Percentiles rank a stretch among this genome's conserved stretches.
These are phyloP conservation scores for Candida hungchunana DNA, from an alignment of 805 yeast species.

Conservation along the genomic window DNA sequence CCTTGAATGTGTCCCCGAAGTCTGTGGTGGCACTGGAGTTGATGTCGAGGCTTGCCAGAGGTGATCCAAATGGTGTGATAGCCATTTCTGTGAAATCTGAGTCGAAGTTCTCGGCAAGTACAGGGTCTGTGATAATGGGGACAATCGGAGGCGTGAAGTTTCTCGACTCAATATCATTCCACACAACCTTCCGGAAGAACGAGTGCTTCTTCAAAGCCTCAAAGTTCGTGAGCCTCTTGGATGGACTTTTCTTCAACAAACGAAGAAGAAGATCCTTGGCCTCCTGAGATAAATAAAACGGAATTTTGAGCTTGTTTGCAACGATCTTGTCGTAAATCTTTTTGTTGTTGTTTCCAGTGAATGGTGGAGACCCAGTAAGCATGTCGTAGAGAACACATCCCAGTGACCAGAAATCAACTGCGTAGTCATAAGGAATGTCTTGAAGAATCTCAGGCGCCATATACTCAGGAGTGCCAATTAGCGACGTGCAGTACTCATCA, in stretches of 20 bases:
- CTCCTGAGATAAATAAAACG: slow-evolving; percentile 72
- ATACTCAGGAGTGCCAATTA: slow-evolving; percentile 77
- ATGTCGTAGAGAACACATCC: slow-evolving; percentile 80
- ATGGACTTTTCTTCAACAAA: slow-evolving; percentile 64
- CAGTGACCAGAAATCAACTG: slow-evolving; percentile 90
- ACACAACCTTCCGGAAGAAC: slow-evolving; percentile 72
- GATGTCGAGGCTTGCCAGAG: slow-evolving; percentile 14
- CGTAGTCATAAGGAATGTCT: slow-evolving; percentile 71
- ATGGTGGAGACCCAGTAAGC: slow-evolving; percentile 84
- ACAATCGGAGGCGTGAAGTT: slow-evolving; percentile 65
- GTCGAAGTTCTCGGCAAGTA: slow-evolving; percentile 80
- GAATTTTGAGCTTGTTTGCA: slow-evolving; percentile 62
- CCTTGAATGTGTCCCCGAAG: slow-evolving; percentile 32
- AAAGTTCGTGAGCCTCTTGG: slow-evolving; percentile 56
- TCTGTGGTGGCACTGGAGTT: slow-evolving; percentile 3
- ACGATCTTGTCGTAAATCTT: slow-evolving; percentile 71
- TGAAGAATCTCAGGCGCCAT: slow-evolving; percentile 87
- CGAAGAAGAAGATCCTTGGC: slow-evolving; percentile 72
- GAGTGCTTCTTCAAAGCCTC: slow-evolving; percentile 60
- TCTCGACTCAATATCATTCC: slow-evolving; percentile 51
- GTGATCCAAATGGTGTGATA: slow-evolving; percentile 31
- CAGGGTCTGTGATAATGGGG: slow-evolving; percentile 81
- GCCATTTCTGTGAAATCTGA: slow-evolving; percentile 71
- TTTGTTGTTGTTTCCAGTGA: slow-evolving; percentile 77
- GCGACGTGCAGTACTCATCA: slow-evolving; percentile 71